Percentiles rank a stretch among this genome's conserved stretches.
Evolutionary conservation across 192 early-diverging fungal genomes (phyloP).

Genomic region (Coemansia sp.): DNA sequence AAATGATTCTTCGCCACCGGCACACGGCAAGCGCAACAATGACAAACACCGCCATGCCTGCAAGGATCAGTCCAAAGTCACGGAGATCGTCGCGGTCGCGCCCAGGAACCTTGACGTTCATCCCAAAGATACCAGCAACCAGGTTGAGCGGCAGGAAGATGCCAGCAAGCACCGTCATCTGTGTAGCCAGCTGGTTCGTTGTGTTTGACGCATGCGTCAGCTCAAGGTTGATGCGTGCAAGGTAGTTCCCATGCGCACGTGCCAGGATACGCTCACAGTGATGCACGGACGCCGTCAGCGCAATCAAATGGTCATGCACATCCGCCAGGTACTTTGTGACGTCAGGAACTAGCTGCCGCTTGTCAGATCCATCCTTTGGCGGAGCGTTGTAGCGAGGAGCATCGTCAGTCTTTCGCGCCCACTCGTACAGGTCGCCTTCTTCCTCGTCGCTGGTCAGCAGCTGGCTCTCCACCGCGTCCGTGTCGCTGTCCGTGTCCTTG

Average conservation of each 20-base stretch:
- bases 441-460: conserved; percentile 55
- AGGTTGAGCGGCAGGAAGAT: conserved; percentile 65
- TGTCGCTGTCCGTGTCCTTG: conserved; percentile 8
- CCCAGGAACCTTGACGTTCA: conserved; percentile 73
- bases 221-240: conserved; percentile 83
- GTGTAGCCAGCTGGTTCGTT: conserved; percentile 47
- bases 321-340: conserved; percentile 38
- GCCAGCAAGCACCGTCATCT: conserved; percentile 57
- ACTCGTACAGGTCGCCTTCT: conserved; percentile 45
- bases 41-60: conserved; percentile 36
- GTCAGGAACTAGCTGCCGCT: conserved; percentile 9
- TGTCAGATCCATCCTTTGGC: not conserved
- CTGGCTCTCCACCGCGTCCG: conserved; percentile 34
- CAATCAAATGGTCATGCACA: conserved; percentile 69
- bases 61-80: conserved; percentile 41
- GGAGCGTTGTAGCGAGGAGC: not conserved
- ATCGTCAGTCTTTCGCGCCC: conserved; percentile 13
- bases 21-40: conserved; percentile 32
- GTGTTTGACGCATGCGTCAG: conserved; percentile 64
- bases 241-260: conserved; percentile 78
- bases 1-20: conserved; percentile 49
- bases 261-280: conserved; percentile 82
- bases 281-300: conserved; percentile 74
- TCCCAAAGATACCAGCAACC: conserved; percentile 68
- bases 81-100: conserved; percentile 53